phyloP scores from a whole-genome alignment of 2,329 filamentous ascomycete genomes.

The Fusarium sp. region DNA sequence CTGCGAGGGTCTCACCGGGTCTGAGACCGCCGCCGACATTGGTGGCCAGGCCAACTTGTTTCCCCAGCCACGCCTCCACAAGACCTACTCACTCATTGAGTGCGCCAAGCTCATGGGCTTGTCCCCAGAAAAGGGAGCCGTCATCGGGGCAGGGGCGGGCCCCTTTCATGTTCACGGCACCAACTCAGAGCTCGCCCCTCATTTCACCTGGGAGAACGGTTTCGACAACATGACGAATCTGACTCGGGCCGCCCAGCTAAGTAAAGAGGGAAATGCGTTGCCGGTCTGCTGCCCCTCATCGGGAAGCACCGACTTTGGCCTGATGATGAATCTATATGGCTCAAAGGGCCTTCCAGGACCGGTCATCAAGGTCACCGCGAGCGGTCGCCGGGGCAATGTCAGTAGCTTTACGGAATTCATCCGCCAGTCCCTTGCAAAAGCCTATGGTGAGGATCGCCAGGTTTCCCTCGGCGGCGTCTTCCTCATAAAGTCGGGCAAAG shows the following conservation, averaged over 20 bases:
- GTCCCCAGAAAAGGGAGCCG: constrained; percentile 41
- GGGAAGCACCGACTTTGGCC: constrained; percentile 46
- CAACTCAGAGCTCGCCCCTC: constrained; percentile 55
- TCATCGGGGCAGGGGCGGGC: constrained; percentile 55
- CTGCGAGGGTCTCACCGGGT: constrained; percentile 51
- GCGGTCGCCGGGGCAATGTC: constrained; percentile 35
- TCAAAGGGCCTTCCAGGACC: constrained; percentile 47
- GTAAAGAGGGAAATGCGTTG: constrained; percentile 34
- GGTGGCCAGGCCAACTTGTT: constrained; percentile 54
- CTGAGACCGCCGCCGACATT: constrained; percentile 52
- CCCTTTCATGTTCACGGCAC: constrained; percentile 52
- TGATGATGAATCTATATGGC: constrained; percentile 56
- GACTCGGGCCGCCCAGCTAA: constrained; percentile 43
- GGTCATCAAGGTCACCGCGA: constrained; percentile 49
- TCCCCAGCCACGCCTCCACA: constrained; percentile 47
- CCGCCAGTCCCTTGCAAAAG: constrained; percentile 40
- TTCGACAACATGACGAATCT: constrained; percentile 39
- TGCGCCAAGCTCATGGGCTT: constrained; percentile 51
- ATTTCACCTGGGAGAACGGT: constrained; percentile 46
- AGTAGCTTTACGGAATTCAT: constrained; percentile 49
- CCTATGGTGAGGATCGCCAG: constrained; percentile 46
- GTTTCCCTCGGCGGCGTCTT: constrained; percentile 54
- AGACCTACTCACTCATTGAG: constrained; percentile 46
- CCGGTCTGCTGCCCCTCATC: no score
- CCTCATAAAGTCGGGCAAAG: constrained; percentile 49